Evolutionary conservation across 129 eudicot species (phyloP), one percentile per base, ranked within the genome.

Genomic region (Flaveria robusta): DNA sequence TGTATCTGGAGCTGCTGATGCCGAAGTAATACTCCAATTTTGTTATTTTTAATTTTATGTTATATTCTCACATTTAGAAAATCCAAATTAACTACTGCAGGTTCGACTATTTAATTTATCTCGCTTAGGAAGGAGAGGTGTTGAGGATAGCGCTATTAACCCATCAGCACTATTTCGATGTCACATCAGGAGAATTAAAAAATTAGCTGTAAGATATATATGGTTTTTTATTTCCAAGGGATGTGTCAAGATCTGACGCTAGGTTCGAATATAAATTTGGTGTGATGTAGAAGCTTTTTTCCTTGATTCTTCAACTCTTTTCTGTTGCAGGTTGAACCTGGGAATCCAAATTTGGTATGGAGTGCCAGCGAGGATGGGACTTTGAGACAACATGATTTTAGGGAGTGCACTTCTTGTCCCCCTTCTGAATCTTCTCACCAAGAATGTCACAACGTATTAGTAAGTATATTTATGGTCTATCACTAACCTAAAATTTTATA

Each of bases 291-390:
- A 65, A 64, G 73, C 11, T 3, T n/a, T 51, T 34, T 63, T 27
- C 16, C 55, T 23, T 72, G 51, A 23, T 49, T 45, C 51, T 47
- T 50, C 50, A 19, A 58, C 42, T 67, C 23, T 74, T 41, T 66
- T 41, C 26, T 22, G 26, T 82, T 80, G 70, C 75, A 93, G 98
- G 98, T 94, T 78, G 98, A 94, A 84, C 85, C 85, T 66, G 98
- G 98, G 65, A 94, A 94, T 72, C 98, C 98, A 13, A 86, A 86
- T 86, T 79, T 94, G 80, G 93, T 94, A 19, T 94, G 98, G 98
- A 94, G 98, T 88, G 98, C 98, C 49, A 91, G 98, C 69, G 98
- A 94, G 84, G 98, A 94, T 81, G 98, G 96, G 65, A 94, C 98
- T 49, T 64, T 94, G 83, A 87, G 98, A 87, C 98, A 94, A 76